Evolutionary conservation across 2,329 filamentous ascomycete genomes (phyloP).

Genomic region (Plenodomus biglobosus): DNA sequence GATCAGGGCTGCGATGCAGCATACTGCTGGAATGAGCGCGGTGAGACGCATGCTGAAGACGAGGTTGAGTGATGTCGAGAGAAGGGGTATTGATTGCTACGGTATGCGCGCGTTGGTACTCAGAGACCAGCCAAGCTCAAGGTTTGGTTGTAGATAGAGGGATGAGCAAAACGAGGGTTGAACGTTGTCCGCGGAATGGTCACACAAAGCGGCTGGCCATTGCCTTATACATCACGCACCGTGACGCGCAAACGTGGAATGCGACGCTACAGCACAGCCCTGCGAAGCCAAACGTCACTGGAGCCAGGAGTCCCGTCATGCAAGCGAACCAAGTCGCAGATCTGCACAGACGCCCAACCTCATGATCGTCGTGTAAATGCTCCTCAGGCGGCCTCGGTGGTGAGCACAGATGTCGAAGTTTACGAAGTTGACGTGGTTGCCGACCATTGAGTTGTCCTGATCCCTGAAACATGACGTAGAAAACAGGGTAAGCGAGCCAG

Average conservation of each 20-base stretch:
- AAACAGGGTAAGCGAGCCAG: slow-evolving; percentile 5
- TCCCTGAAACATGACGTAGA: slow-evolving; percentile 16
- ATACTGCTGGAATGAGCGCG: slow-evolving; percentile 54
- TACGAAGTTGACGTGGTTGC: not conserved
- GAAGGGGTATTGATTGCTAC: not conserved
- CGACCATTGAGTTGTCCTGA: slow-evolving; percentile 5
- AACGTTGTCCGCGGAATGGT: not conserved
- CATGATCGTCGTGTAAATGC: slow-evolving; percentile 11
- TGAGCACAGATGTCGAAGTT: not conserved
- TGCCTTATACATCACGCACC: not conserved
- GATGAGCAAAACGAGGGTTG: not conserved
- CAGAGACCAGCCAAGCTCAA: too few relatives aligned
- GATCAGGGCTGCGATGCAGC: slow-evolving; percentile 58
- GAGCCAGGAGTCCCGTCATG: slow-evolving; percentile 13
- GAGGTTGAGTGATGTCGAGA: too few relatives aligned
- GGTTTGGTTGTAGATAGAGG: too few relatives aligned
- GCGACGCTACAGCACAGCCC: not conserved
- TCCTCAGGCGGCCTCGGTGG: too few relatives aligned
- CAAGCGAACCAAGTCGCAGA: slow-evolving; percentile 15
- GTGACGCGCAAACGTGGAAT: slow-evolving; percentile 7
- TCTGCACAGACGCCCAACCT: slow-evolving; percentile 18
- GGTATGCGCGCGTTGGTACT: not conserved
- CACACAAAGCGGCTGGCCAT: not conserved
- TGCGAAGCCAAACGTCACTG: slow-evolving; percentile 26
- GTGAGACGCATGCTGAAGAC: slow-evolving; percentile 47